Evolutionary conservation across 1,139 yeast species (phyloP).

Genomic region (Hansenula sp.): DNA sequence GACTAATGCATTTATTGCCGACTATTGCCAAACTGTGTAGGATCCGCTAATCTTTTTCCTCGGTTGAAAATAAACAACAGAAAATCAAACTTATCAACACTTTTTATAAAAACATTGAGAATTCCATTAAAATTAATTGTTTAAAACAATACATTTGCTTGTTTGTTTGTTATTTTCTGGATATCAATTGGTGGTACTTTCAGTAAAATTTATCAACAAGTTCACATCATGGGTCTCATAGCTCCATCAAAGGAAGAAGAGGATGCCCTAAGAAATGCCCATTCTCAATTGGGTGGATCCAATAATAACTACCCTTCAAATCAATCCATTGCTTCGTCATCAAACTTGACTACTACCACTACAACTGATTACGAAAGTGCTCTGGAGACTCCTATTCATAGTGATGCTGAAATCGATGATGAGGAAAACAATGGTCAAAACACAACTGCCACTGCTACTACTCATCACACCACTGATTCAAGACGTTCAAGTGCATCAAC

Average conservation of each 20-base stretch:
- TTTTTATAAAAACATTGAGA: background rate
- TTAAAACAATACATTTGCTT: background rate
- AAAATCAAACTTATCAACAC: no score
- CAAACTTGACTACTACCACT: slow-evolving; percentile 5
- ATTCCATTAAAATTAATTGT: background rate
- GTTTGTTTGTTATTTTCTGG: no score
- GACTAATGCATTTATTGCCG: no score
- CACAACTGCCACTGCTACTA: background rate
- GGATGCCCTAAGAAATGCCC: slow-evolving; percentile 34
- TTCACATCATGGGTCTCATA: slow-evolving; percentile 19
- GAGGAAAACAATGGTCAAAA: slow-evolving; percentile 2
- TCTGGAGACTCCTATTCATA: background rate
- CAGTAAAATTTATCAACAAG: background rate
- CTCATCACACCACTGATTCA: background rate
- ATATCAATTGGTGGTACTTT: background rate
- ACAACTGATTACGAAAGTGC: slow-evolving; percentile 23
- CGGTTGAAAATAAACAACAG: no score
- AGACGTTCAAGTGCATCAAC: background rate
- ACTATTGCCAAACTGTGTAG: no score
- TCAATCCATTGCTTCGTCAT: slow-evolving; percentile 1
- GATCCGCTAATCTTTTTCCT: no score
- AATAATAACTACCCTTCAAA: background rate
- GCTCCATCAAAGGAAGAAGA: slow-evolving; percentile 39
- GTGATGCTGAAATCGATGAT: background rate
- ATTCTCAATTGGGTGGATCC: background rate